Evolutionary conservation across 108 stramenopile genomes (phyloP).

Genomic region (Skeletonema costatum): DNA sequence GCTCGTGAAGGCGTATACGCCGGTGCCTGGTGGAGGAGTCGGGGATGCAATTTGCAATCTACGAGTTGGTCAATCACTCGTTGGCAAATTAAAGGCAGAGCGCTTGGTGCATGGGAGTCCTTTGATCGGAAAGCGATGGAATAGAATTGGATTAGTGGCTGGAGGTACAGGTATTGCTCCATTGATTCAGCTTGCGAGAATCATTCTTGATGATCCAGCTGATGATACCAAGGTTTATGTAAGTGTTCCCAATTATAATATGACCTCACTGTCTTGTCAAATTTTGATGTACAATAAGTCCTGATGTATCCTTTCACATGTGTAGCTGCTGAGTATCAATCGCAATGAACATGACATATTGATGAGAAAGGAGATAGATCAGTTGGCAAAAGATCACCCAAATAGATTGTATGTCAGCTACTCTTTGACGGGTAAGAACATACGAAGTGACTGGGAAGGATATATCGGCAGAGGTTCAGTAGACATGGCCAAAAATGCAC

Average conservation of each 20-base stretch:
- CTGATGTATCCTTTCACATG: not conserved
- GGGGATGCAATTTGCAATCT: conserved; percentile 30
- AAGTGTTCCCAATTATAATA: not conserved
- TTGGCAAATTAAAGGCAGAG: conserved; percentile 15
- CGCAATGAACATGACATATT: conserved; percentile 17
- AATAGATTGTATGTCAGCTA: conserved; percentile 27
- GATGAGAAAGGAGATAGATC: conserved; percentile 16
- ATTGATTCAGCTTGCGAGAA: conserved; percentile 24
- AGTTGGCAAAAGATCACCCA: conserved; percentile 19
- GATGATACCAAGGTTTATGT: not conserved
- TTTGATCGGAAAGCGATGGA: conserved; percentile 9
- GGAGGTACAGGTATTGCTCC: conserved; percentile 52
- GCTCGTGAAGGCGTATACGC: conserved; percentile 39
- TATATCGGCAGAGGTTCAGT: conserved; percentile 13
- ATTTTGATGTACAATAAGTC: not conserved
- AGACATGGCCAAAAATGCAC: conserved; percentile 4
- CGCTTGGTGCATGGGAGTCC: conserved; percentile 26
- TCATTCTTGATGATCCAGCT: conserved; percentile 19
- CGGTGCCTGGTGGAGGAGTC: conserved; percentile 39
- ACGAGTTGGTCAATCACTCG: conserved; percentile 2
- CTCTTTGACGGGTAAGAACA: conserved; percentile 17
- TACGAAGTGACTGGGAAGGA: conserved; percentile 1
- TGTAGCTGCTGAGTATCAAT: conserved; percentile 18
- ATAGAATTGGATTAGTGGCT: conserved; percentile 33
- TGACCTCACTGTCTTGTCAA: not conserved